Percentiles rank a stretch among this genome's conserved stretches.
phyloP scores from a whole-genome alignment of 805 yeast species.

The Myxozyma nipponensis region DNA sequence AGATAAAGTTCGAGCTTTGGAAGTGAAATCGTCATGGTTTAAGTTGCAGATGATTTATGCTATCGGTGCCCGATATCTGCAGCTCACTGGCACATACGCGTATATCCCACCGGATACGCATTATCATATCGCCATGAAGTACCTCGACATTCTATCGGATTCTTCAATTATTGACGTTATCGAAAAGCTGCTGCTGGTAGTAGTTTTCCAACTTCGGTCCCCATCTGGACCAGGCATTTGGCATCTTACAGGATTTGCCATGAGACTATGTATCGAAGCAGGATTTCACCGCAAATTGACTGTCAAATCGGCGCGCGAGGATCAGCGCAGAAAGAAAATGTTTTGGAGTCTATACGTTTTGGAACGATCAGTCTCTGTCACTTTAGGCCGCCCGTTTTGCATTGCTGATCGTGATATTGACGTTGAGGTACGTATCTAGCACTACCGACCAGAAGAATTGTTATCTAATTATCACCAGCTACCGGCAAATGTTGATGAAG shows the following conservation, averaged over 20 bases:
- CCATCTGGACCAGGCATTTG: conserved; percentile 27
- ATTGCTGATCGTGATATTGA: conserved; percentile 27
- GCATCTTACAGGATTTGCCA: conserved; percentile 25
- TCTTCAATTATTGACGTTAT: conserved; percentile 23
- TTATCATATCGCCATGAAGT: conserved; percentile 18
- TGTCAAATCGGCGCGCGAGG: conserved; percentile 16
- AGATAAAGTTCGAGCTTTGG: conserved; percentile 7
- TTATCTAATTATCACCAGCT: conserved; percentile 4
- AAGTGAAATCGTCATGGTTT: conserved; percentile 17
- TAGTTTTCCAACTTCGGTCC: conserved; percentile 23
- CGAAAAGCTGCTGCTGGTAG: conserved; percentile 20
- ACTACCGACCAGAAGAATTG: not conserved
- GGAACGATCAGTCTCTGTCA: conserved; percentile 23
- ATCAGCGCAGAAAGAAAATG: conserved; percentile 17
- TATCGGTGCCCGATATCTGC: conserved; percentile 25
- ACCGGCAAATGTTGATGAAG: conserved; percentile 26
- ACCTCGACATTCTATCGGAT: conserved; percentile 19
- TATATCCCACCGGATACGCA: conserved; percentile 21
- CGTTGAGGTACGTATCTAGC: conserved; percentile 11
- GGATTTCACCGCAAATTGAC: conserved; percentile 21
- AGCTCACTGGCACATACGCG: conserved; percentile 17
- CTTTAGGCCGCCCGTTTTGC: conserved; percentile 25
- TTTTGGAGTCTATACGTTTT: conserved; percentile 25
- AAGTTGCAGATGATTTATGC: conserved; percentile 26
- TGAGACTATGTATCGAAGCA: conserved; percentile 25